Base-by-base conservation (phyloP, 768 basidiomycete species). In the Auricularia sp. region DNA sequence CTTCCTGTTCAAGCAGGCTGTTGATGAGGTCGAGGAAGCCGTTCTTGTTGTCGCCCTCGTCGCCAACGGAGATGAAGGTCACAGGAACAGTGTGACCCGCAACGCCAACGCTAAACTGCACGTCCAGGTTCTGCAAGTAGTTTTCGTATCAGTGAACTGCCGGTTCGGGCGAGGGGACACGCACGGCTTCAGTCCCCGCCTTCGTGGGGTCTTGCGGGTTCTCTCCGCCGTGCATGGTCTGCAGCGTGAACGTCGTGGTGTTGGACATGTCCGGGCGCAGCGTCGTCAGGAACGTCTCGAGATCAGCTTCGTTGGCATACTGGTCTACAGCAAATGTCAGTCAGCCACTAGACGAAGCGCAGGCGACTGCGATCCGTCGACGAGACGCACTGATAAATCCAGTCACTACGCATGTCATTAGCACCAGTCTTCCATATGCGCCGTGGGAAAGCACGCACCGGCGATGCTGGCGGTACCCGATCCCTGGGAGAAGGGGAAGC, bases 11-110 rank as follows among this genome's bases (percentile, higher is more conserved):
- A 3, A 83, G 71, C 39, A 77, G 63, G 61, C 66, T 69, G 66
- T 73, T 69, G 63, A 72, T 64, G 65, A 71, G 67, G 65, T 76
- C 76, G 4, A 76, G 64, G 69, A 77, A 75, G 8, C 75, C 76
- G 18, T 65, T 87, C 61, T 80, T 86, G 72, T 83, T 82, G 33
- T 75, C 78, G 10, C 77, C 74, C 3, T 79, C 82, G 63, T 71
- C 69, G 34, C 72, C 73, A 72, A 85, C 88, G 51, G 78, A 74
- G 24, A 58, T 82, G 81, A 81, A 88, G 2, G 86, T 59, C 86
- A 7, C 87, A 85, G 1, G 82, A 81, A 16, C 86, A 85, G 10
- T 83, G 85, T 54, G 86, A 87, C 70, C 67, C 16, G 74, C 67
- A 5, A 44, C 70, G 42, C 72, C 73, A 47, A 73, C 67, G 13